Percentiles rank a stretch among this genome's conserved stretches.
phyloP scores from a whole-genome alignment of 1,139 yeast species.

The Yamadazyma siamensis region DNA sequence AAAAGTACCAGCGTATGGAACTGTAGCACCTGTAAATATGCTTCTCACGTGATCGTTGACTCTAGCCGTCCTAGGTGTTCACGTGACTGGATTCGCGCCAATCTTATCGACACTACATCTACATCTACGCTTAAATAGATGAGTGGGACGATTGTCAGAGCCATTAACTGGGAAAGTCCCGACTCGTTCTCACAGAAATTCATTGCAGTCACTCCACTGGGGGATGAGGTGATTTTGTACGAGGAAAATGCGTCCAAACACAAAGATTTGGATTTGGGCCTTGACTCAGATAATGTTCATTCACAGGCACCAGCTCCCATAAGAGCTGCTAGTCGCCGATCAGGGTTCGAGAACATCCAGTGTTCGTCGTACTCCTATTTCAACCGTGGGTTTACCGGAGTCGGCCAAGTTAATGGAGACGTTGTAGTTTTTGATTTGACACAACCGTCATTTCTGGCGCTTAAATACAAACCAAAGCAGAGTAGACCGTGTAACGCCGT shows the following conservation, averaged over 20 bases:
- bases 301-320: conserved; percentile 17
- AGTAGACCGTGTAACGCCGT: conserved; percentile 73
- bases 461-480: conserved; percentile 61
- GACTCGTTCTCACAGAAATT: conserved; percentile 53
- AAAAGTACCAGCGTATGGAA: neutral
- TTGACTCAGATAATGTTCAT: conserved; percentile 25
- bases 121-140: too few relatives aligned
- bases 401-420: conserved; percentile 72
- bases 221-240: conserved; percentile 64
- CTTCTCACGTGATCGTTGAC: too few relatives aligned
- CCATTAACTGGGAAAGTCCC: conserved; percentile 53
- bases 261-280: conserved; percentile 30
- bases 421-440: conserved; percentile 63
- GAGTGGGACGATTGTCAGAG: conserved; percentile 57
- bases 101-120: neutral
- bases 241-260: conserved; percentile 54
- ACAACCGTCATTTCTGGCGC: conserved; percentile 30
- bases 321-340: conserved; percentile 46
- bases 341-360: conserved; percentile 71
- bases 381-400: conserved; percentile 60
- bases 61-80: too few relatives aligned
- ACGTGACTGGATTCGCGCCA: too few relatives aligned
- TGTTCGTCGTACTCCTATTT: conserved; percentile 64
- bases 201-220: conserved; percentile 62
- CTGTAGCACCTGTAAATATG: neutral